phyloP scores from a whole-genome alignment of 1,139 yeast genomes.

The Magnusiomyces suaveolens region DNA sequence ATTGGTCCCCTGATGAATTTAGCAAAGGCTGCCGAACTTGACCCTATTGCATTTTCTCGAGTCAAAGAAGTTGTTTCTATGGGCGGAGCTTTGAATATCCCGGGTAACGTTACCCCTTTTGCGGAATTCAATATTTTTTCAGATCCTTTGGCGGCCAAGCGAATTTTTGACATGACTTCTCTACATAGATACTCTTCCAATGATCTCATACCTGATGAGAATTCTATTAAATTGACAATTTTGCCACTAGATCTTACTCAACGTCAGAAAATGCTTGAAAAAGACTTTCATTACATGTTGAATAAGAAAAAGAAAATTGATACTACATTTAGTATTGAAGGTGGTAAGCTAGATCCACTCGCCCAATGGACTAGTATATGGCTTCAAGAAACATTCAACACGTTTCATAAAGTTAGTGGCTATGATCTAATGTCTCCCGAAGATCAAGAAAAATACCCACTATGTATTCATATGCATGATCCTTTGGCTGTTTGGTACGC shows the following conservation, averaged over 20 bases:
- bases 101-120: slow-evolving; percentile 36
- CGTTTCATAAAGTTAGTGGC: slow-evolving; percentile 21
- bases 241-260: slow-evolving; percentile 36
- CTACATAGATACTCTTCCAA: too few relatives aligned
- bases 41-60: slow-evolving; percentile 32
- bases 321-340: background rate
- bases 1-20: slow-evolving; percentile 37
- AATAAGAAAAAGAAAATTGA: slow-evolving; percentile 5
- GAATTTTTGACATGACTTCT: slow-evolving; percentile 31
- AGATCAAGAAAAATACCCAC: slow-evolving; percentile 9
- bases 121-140: slow-evolving; percentile 38
- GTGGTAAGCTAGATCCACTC: slow-evolving; percentile 23
- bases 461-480: slow-evolving; percentile 31
- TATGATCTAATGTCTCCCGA: slow-evolving; percentile 17
- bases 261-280: slow-evolving; percentile 25
- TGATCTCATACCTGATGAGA: too few relatives aligned
- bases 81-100: slow-evolving; percentile 34
- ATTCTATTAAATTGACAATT: slow-evolving; percentile 27
- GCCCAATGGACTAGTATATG: slow-evolving; percentile 32
- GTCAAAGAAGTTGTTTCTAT: slow-evolving; percentile 33
- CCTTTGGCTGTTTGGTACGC: slow-evolving; percentile 36
- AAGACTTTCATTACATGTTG: slow-evolving; percentile 19
- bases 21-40: slow-evolving; percentile 35
- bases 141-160: slow-evolving; percentile 36
- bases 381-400: slow-evolving; percentile 30